Conservation (phyloP, 2,329 filamentous ascomycete genomes). For the Apiospora aurea region DNA sequence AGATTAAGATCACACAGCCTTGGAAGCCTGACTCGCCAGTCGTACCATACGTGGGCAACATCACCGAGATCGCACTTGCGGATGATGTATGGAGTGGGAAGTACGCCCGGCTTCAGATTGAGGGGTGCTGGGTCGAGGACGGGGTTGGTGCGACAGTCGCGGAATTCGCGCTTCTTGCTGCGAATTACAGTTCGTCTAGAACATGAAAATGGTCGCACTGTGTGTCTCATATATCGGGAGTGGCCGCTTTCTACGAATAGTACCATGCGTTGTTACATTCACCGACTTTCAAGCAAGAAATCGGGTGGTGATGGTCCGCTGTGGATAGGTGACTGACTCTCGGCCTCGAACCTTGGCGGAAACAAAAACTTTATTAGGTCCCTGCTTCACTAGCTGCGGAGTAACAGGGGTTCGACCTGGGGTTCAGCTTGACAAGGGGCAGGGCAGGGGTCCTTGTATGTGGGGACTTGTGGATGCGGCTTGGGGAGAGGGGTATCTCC, state of each 20-base stretch:
- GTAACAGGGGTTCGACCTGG: not conserved
- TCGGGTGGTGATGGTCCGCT: not conserved
- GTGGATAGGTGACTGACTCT: not conserved
- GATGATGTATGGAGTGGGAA: not conserved
- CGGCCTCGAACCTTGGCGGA: no score
- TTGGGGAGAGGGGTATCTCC: not conserved
- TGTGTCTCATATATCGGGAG: not conserved
- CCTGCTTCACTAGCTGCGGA: not conserved
- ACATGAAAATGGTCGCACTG: not conserved
- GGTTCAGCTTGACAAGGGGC: not conserved
- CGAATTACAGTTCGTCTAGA: not conserved
- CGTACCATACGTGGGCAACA: not conserved
- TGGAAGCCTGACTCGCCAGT: slow-evolving; percentile 17
- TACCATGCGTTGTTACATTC: not conserved
- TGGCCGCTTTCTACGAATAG: not conserved
- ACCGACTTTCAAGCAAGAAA: not conserved
- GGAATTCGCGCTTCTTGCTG: slow-evolving; percentile 11
- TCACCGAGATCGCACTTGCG: not conserved
- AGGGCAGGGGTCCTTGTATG: not conserved
- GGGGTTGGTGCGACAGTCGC: slow-evolving; percentile 17
- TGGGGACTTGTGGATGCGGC: not conserved
- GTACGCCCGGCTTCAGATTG: slow-evolving; percentile 6
- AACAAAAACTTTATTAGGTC: not conserved
- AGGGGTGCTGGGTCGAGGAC: slow-evolving; percentile 21
- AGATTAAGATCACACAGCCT: not conserved